phyloP scores from a whole-genome alignment of 2,329 filamentous ascomycete species.

The Mollisiaceae sp. region DNA sequence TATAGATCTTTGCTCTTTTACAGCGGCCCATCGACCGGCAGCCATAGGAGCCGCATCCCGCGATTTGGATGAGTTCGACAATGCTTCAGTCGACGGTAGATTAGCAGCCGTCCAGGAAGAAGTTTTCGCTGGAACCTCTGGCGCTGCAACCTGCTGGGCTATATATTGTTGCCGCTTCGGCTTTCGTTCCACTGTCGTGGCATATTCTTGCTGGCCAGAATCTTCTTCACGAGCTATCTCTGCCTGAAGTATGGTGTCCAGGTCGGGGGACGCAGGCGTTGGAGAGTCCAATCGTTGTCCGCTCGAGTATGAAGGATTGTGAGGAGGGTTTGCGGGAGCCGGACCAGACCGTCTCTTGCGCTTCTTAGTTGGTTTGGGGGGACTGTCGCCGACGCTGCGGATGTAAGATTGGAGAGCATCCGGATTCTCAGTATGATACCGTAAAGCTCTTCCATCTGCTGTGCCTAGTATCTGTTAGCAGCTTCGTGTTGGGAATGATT shows the following conservation, averaged over 20 bases:
- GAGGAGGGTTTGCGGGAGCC: neutral
- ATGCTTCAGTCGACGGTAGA: neutral
- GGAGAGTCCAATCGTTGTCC: conserved; percentile 15
- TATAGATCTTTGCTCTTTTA: conserved; percentile 7
- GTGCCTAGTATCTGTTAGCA: conserved; percentile 27
- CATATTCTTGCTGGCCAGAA: neutral
- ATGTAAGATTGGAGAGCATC: conserved; percentile 26
- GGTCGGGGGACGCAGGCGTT: conserved; percentile 20
- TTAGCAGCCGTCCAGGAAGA: neutral
- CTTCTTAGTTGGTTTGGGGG: conserved; percentile 25
- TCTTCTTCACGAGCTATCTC: conserved; percentile 31
- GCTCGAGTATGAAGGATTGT: conserved; percentile 22
- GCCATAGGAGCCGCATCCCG: conserved; percentile 10
- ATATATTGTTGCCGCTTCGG: neutral
- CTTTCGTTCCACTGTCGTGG: conserved; percentile 1
- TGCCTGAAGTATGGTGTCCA: conserved; percentile 32
- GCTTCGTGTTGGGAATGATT: conserved; percentile 2
- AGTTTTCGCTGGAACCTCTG: neutral
- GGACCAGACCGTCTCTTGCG: conserved; percentile 28
- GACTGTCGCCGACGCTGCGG: conserved; percentile 15
- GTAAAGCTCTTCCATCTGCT: conserved; percentile 33
- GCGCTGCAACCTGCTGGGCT: neutral
- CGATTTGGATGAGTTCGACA: neutral
- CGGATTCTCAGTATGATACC: conserved; percentile 33
- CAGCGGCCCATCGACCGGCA: neutral